Conservation (phyloP, 257 asterid genomes). For the Nicotiana undulata region DNA sequence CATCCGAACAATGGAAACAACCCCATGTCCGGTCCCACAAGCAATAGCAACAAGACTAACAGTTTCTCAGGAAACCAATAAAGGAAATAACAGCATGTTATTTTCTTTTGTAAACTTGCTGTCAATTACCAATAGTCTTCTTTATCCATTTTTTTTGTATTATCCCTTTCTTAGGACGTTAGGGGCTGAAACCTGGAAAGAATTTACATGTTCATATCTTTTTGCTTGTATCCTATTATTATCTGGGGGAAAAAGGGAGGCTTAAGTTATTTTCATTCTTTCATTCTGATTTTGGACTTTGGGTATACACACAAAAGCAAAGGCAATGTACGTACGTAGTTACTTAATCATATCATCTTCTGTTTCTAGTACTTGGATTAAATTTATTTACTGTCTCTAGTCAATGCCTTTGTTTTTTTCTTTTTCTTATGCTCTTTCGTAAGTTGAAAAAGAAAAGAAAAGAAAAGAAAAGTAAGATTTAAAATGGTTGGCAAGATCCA, state of each 20-base stretch:
- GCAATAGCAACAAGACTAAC: constrained; percentile 18
- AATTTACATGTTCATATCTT: neutral
- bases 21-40: constrained; percentile 16
- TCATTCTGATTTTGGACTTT: neutral
- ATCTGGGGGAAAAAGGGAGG: too few relatives aligned
- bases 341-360: neutral
- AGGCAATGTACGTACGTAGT: neutral
- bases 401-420: constrained; percentile 44
- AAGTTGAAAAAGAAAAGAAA: constrained; percentile 30
- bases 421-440: constrained; percentile 34
- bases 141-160: neutral
- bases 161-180: neutral
- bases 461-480: neutral
- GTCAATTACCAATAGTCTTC: neutral
- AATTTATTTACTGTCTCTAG: constrained; percentile 10
- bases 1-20: constrained; percentile 22
- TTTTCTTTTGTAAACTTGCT: neutral
- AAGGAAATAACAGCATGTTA: neutral
- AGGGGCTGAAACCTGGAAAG: neutral
- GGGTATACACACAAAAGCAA: neutral
- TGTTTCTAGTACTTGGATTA: neutral
- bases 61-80: constrained; percentile 34
- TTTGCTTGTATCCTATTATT: neutral
- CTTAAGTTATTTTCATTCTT: neutral
- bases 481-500: neutral